These are phyloP conservation scores for Yamadazyma trypodendri DNA, from an alignment of 1,139 yeast genomes.

Conservation along the genomic window DNA sequence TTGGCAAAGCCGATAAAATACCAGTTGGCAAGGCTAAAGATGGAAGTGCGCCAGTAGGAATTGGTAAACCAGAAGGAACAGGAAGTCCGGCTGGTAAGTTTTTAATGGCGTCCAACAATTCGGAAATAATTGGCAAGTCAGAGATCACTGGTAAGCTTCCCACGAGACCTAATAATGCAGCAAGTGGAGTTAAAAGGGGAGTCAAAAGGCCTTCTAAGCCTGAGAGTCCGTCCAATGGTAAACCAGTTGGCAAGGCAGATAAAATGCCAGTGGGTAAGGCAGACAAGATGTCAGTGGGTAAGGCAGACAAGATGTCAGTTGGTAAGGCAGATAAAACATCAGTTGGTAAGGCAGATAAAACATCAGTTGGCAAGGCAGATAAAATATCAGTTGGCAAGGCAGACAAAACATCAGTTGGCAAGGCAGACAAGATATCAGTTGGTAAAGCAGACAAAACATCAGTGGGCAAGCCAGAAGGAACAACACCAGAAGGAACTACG, in stretches of 20 bases:
- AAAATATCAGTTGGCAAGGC: background rate
- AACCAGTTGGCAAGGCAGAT: slow-evolving; percentile 7
- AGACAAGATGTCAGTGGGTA: slow-evolving; percentile 5
- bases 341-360: slow-evolving; percentile 5
- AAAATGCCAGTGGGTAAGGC: no score
- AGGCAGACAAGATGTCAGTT: slow-evolving; percentile 5
- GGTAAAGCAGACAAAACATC: slow-evolving; percentile 6
- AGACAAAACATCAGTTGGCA: slow-evolving; percentile 5
- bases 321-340: slow-evolving; percentile 4
- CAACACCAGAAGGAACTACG: slow-evolving; percentile 7
- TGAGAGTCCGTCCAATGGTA: slow-evolving; percentile 5
- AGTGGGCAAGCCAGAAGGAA: slow-evolving; percentile 9
- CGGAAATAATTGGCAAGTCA: slow-evolving; percentile 13
- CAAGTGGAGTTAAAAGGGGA: slow-evolving; percentile 8
- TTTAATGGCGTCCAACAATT: slow-evolving; percentile 10
- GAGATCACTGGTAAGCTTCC: slow-evolving; percentile 12
- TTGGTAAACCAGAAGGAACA: slow-evolving; percentile 13
- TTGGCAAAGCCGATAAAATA: slow-evolving; percentile 1
- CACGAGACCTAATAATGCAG: slow-evolving; percentile 8
- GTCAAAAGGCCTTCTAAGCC: slow-evolving; percentile 8
- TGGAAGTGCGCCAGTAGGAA: slow-evolving; percentile 9
- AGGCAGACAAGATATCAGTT: slow-evolving; percentile 6
- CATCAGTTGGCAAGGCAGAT: slow-evolving; percentile 8
- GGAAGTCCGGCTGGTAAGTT: slow-evolving; percentile 10
- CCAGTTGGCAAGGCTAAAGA: slow-evolving; percentile 1